Evolutionary conservation across 1,284 basidiomycete species (phyloP).

Genomic region (Ustilago esculenta): DNA sequence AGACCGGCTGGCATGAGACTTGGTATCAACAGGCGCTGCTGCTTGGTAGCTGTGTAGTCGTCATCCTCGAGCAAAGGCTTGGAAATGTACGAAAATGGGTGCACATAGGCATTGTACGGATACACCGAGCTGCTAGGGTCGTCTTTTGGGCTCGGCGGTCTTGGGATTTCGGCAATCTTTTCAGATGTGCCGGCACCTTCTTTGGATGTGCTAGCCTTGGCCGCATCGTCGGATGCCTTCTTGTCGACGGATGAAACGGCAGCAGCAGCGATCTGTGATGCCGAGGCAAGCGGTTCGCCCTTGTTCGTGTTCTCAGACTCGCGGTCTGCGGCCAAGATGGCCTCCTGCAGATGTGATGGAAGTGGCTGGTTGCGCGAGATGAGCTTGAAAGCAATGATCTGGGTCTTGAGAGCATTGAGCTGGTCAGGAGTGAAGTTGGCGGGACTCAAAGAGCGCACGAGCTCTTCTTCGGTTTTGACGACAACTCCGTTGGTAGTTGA

Average conservation of each 20-base stretch:
- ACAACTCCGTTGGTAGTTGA: constrained; percentile 30
- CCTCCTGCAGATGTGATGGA: constrained; percentile 80
- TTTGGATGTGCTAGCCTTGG: constrained; percentile 22
- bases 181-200: constrained; percentile 39
- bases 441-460: constrained; percentile 41
- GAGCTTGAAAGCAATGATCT: constrained; percentile 89
- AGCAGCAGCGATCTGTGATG: constrained; percentile 81
- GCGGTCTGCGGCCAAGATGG: constrained; percentile 71
- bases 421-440: constrained; percentile 77
- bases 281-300: constrained; percentile 71
- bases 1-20: constrained; percentile 91
- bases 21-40: constrained; percentile 84
- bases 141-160: constrained; percentile 69
- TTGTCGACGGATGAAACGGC: constrained; percentile 67
- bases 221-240: constrained; percentile 74
- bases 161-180: constrained; percentile 50
- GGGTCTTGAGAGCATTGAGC: constrained; percentile 82
- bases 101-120: constrained; percentile 92
- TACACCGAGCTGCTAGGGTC: constrained; percentile 84
- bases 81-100: constrained; percentile 77
- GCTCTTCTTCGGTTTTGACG: constrained; percentile 41
- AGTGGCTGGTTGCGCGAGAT: constrained; percentile 82
- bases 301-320: constrained; percentile 69
- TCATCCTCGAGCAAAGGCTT: constrained; percentile 55
- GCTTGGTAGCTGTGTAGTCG: constrained; percentile 72